Evolutionary conservation across 768 basidiomycete genomes (phyloP).

Genomic region (Candolleomyces efflorescens): DNA sequence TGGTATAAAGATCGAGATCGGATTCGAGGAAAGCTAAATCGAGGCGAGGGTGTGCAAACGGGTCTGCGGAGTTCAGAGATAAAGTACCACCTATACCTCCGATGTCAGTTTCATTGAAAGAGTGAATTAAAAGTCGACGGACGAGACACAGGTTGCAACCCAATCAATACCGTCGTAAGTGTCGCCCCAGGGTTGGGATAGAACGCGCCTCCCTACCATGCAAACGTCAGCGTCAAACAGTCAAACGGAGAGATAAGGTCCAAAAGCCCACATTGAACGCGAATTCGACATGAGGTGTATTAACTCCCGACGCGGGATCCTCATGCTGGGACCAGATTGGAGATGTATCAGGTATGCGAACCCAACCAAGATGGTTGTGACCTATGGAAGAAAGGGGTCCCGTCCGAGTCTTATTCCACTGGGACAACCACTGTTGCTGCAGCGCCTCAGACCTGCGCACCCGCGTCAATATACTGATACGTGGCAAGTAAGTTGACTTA

Average conservation of each 20-base stretch:
- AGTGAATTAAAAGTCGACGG: neutral
- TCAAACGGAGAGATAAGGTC: neutral
- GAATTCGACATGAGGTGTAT: slow-evolving; percentile 11
- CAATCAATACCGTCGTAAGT: neutral
- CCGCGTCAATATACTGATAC: neutral
- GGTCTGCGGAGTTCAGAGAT: neutral
- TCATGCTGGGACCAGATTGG: slow-evolving; percentile 1
- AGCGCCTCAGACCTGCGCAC: neutral
- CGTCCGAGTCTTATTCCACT: slow-evolving; percentile 11
- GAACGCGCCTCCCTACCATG: neutral
- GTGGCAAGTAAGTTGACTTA: neutral
- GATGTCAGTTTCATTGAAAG: neutral
- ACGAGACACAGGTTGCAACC: neutral
- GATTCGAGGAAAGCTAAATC: slow-evolving; percentile 10
- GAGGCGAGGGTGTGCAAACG: neutral
- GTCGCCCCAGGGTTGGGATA: slow-evolving; percentile 1
- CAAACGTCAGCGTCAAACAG: neutral
- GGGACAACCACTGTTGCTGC: slow-evolving; percentile 2
- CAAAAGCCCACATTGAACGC: neutral
- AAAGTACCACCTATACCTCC: neutral
- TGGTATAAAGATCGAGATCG: slow-evolving; percentile 9
- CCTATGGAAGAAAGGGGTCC: slow-evolving; percentile 8
- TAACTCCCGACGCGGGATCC: slow-evolving; percentile 9
- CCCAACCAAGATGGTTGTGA: slow-evolving; percentile 4
- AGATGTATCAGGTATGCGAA: slow-evolving; percentile 7